These are phyloP conservation scores for Priceomyces fermenticarens DNA, from an alignment of 805 yeast genomes.

Conservation along the genomic window DNA sequence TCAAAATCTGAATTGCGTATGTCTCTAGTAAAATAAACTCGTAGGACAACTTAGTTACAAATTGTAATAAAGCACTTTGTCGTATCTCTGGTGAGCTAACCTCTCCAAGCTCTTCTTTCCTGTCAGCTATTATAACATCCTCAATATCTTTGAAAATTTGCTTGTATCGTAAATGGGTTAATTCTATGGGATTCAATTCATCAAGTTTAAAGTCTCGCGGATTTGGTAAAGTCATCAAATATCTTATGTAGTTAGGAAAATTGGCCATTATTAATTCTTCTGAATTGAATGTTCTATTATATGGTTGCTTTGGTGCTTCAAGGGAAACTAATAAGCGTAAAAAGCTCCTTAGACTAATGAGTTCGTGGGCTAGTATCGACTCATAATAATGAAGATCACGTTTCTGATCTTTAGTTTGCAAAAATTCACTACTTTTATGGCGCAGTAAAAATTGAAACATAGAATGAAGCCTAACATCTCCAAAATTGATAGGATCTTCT, in stretches of 20 bases:
- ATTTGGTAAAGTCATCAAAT: conserved; percentile 29
- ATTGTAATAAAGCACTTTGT: conserved; percentile 23
- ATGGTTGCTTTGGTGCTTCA: conserved; percentile 8
- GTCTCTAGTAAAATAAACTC: conserved; percentile 39
- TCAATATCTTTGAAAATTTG: conserved; percentile 22
- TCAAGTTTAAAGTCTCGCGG: conserved; percentile 9
- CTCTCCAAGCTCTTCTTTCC: conserved; percentile 26
- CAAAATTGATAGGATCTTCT: conserved; percentile 38
- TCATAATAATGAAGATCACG: conserved; percentile 26
- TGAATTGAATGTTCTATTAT: conserved; percentile 9
- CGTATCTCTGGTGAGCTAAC: conserved; percentile 10
- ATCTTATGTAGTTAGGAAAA: conserved; percentile 35
- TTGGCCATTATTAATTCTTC: conserved; percentile 41
- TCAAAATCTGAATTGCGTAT: conserved; percentile 34
- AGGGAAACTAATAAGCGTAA: conserved; percentile 22
- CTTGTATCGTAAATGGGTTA: conserved; percentile 27
- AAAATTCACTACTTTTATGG: conserved; percentile 11
- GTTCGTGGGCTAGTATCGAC: conserved; percentile 27
- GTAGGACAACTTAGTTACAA: conserved; percentile 31
- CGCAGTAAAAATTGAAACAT: conserved; percentile 25
- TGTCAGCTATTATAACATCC: conserved; percentile 21
- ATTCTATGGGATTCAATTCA: conserved; percentile 17
- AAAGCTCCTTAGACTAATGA: conserved; percentile 23
- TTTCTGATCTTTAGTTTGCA: conserved; percentile 7
- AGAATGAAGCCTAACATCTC: conserved; percentile 30